A percentile compares a stretch with the other conserved stretches of the same genome.
These are phyloP conservation scores for Cyclotella atomus DNA, from an alignment of 108 stramenopile genomes.

Conservation along the genomic window DNA sequence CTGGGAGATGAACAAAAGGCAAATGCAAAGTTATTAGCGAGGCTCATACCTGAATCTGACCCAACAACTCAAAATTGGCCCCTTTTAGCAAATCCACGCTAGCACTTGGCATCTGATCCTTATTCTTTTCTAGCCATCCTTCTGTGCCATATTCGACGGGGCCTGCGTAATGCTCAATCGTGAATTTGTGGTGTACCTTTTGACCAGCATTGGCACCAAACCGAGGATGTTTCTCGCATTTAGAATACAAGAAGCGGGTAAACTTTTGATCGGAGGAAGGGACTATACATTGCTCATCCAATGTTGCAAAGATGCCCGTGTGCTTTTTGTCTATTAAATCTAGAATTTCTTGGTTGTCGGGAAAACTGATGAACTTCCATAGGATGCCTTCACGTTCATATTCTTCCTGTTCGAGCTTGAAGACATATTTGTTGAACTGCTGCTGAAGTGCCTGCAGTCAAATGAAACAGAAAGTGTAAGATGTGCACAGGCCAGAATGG, in stretches of 20 bases:
- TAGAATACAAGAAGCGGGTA: constrained; percentile 63
- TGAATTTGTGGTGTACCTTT: constrained; percentile 64
- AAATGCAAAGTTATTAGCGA: not conserved
- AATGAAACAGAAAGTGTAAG: not conserved
- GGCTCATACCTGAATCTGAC: not conserved
- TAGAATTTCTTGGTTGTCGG: constrained; percentile 91
- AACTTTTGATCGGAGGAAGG: constrained; percentile 65
- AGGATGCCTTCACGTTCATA: constrained; percentile 84
- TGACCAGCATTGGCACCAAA: constrained; percentile 66
- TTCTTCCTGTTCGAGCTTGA: constrained; percentile 87
- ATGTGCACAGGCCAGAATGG: too few species aligned
- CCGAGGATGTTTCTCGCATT: constrained; percentile 43
- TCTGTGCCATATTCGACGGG: constrained; percentile 76
- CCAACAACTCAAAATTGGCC: constrained; percentile 24
- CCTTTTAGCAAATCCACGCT: constrained; percentile 70
- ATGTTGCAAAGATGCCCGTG: constrained; percentile 69
- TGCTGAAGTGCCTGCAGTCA: constrained; percentile 73
- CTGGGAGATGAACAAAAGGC: too few species aligned
- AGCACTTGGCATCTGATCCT: constrained; percentile 86
- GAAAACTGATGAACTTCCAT: constrained; percentile 91
- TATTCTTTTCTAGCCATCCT: constrained; percentile 91
- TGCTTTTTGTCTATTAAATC: constrained; percentile 86
- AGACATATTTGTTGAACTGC: constrained; percentile 91
- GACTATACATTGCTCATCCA: constrained; percentile 81
- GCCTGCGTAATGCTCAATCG: constrained; percentile 91